Evolutionary conservation across 202 grass and related monocot species (phyloP).

Genomic region (Brachypodium distachyon): DNA sequence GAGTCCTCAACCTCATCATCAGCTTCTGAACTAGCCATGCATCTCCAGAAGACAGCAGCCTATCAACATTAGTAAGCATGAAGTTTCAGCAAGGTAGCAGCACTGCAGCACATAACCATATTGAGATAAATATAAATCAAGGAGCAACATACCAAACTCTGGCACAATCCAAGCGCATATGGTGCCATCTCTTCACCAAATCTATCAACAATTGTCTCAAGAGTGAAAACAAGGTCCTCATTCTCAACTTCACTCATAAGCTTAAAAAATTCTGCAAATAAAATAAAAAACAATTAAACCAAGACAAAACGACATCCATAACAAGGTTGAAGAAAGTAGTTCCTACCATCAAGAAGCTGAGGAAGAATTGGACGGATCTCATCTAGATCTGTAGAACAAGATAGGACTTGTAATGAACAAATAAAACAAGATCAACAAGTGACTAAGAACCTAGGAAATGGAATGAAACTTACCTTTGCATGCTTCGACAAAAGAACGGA

Average conservation of each 20-base stretch:
- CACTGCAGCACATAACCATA: not conserved
- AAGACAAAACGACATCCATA: slow-evolving; percentile 1
- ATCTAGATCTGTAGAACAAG: slow-evolving; percentile 56
- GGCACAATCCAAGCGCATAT: slow-evolving; percentile 84
- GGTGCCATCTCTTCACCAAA: slow-evolving; percentile 98
- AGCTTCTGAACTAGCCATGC: slow-evolving; percentile 45
- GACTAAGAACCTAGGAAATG: slow-evolving; percentile 1
- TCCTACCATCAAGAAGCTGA: slow-evolving; percentile 90
- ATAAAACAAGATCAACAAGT: not conserved
- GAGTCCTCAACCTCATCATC: slow-evolving; percentile 84
- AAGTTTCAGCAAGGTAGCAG: not conserved
- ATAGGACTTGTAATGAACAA: not conserved
- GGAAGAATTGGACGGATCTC: slow-evolving; percentile 88
- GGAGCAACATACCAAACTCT: slow-evolving; percentile 58
- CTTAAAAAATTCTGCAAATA: slow-evolving; percentile 77
- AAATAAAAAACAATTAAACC: slow-evolving; percentile 30
- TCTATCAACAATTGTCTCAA: slow-evolving; percentile 86
- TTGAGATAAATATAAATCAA: not conserved
- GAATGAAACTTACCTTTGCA: slow-evolving; percentile 55
- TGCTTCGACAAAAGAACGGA: slow-evolving; percentile 95
- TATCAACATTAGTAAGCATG: slow-evolving; percentile 28
- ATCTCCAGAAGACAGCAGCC: slow-evolving; percentile 85
- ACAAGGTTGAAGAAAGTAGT: not conserved
- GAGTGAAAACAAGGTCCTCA: slow-evolving; percentile 85
- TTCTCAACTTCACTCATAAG: slow-evolving; percentile 93